phyloP scores from a whole-genome alignment of 495 filamentous ascomycete genomes.

The Massariosphaeria phaeospora region DNA sequence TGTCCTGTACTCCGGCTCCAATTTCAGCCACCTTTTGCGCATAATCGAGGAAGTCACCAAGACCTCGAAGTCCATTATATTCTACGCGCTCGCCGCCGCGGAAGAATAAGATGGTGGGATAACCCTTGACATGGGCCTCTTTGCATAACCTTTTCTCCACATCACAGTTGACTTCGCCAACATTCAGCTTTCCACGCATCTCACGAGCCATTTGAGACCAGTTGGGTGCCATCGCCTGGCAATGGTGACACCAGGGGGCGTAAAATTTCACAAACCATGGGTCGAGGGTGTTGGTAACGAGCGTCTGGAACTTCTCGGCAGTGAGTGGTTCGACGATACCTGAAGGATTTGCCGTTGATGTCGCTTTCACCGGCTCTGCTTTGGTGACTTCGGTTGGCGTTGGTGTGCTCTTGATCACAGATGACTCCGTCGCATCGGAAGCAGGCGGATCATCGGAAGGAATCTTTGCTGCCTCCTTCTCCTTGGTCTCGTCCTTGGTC shows the following conservation, averaged over 20 bases:
- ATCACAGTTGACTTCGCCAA: constrained; percentile 97
- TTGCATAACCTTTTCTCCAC: constrained; percentile 78
- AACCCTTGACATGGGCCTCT: constrained; percentile 70
- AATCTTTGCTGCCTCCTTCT: constrained; percentile 47
- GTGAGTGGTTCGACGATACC: constrained; percentile 71
- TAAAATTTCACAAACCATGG: constrained; percentile 99
- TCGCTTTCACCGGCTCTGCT: constrained; percentile 33
- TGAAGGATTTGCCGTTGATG: constrained; percentile 49
- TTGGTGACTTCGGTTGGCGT: constrained; percentile 38
- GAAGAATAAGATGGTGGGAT: constrained; percentile 91
- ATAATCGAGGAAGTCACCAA: constrained; percentile 84
- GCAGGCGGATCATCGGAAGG: constrained; percentile 10
- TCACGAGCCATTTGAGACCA: constrained; percentile 88
- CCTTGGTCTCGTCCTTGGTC: constrained; percentile 48
- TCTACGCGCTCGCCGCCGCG: constrained; percentile 84
- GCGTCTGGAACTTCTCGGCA: constrained; percentile 78
- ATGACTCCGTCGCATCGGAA: constrained; percentile 11
- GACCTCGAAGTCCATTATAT: constrained; percentile 85
- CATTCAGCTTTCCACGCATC: constrained; percentile 78
- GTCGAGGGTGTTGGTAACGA: constrained; percentile 80
- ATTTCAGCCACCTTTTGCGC: constrained; percentile 80
- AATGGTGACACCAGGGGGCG: constrained; percentile 94
- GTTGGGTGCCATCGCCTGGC: constrained; percentile 82
- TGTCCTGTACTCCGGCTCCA: constrained; percentile 69
- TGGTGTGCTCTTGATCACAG: too few species aligned